Evolutionary conservation across 208 protist genomes (phyloP).

Genomic region (Trypanosoma platydactyli): DNA sequence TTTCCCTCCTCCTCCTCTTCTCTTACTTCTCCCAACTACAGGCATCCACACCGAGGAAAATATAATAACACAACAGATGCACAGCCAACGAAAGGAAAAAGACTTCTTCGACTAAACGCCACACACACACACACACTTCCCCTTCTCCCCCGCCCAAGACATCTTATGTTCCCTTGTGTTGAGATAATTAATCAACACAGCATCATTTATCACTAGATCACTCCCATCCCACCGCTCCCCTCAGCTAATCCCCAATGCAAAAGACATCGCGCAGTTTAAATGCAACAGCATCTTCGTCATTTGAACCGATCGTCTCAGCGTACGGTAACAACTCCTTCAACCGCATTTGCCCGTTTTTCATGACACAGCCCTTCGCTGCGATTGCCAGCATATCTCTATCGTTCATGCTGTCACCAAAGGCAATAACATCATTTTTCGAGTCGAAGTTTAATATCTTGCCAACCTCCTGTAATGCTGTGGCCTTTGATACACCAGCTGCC

Average conservation of each 20-base stretch:
- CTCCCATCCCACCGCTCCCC: too few relatives aligned
- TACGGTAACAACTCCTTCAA: slow-evolving; percentile 61
- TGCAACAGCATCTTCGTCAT: slow-evolving; percentile 71
- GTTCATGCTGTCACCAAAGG: slow-evolving; percentile 76
- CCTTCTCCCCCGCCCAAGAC: too few relatives aligned
- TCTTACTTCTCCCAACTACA: too few relatives aligned
- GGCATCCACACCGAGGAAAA: too few relatives aligned
- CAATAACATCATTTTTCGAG: slow-evolving; percentile 49
- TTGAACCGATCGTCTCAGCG: slow-evolving; percentile 56
- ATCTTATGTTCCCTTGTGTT: slow-evolving; percentile 19
- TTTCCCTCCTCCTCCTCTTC: not conserved
- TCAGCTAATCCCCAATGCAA: not conserved
- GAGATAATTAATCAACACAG: too few relatives aligned
- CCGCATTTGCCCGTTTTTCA: slow-evolving; percentile 56
- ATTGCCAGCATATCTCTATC: slow-evolving; percentile 60
- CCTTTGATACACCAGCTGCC: slow-evolving; percentile 59
- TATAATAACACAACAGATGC: too few relatives aligned
- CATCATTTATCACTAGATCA: too few relatives aligned
- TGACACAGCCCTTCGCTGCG: slow-evolving; percentile 69
- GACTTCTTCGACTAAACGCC: too few relatives aligned
- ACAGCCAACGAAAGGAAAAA: too few relatives aligned
- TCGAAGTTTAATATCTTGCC: slow-evolving; percentile 44
- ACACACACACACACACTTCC: too few relatives aligned
- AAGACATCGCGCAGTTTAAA: slow-evolving; percentile 65
- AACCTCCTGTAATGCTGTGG: slow-evolving; percentile 51